Conservation (phyloP, 1,284 basidiomycete genomes). For the Ceratobasidium sp. region DNA sequence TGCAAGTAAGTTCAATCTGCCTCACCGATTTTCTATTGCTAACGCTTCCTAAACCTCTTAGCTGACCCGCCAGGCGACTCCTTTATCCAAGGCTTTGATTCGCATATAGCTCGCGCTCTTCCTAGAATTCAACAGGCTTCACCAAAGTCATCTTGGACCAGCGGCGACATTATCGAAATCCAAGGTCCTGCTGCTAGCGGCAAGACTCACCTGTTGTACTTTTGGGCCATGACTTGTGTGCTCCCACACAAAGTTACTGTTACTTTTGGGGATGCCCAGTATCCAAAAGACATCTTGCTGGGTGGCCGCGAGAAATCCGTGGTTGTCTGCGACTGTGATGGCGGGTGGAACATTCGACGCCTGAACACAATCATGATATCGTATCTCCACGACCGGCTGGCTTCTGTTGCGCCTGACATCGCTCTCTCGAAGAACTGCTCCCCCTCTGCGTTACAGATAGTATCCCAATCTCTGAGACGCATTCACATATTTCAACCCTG, state of each 20-base stretch:
- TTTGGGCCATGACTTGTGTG: slow-evolving; percentile 66
- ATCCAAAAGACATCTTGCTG: slow-evolving; percentile 45
- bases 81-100: slow-evolving; percentile 41
- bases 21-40: background rate
- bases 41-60: slow-evolving; percentile 38
- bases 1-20: background rate
- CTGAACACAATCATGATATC: slow-evolving; percentile 59
- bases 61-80: slow-evolving; percentile 43
- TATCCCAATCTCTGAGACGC: slow-evolving; percentile 56
- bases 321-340: slow-evolving; percentile 71
- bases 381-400: slow-evolving; percentile 46
- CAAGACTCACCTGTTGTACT: slow-evolving; percentile 75
- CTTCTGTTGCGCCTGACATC: background rate
- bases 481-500: slow-evolving; percentile 71
- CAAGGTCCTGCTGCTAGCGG: slow-evolving; percentile 75
- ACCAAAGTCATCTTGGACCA: slow-evolving; percentile 49
- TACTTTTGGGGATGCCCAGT: background rate
- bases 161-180: slow-evolving; percentile 72
- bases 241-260: slow-evolving; percentile 52
- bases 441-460: slow-evolving; percentile 47
- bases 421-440: background rate
- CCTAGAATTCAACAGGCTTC: background rate
- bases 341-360: slow-evolving; percentile 62
- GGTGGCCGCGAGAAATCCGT: slow-evolving; percentile 69
- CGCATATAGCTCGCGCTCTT: slow-evolving; percentile 33